Evolutionary conservation across 768 basidiomycete genomes (phyloP), one percentile per base, ranked within the genome.

Genomic region (Mycena kentingensis): DNA sequence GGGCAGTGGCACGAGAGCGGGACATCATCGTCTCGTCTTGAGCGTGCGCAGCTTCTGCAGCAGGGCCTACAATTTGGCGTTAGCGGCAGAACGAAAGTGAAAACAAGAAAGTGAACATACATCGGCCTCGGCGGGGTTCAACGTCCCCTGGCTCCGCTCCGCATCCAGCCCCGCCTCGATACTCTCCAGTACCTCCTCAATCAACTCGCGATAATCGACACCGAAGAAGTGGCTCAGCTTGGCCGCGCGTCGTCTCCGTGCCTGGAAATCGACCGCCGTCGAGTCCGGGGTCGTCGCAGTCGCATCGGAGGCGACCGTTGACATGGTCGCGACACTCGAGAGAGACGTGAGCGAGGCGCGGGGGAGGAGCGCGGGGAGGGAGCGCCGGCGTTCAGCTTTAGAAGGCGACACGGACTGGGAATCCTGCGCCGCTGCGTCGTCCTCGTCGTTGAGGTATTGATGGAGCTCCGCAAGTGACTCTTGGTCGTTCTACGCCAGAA

Each of bases 141-240:
- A 67, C 0, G 79, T 82, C 26, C 90, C 91, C 37, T 73, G 71
- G 42, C 72, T 78, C 46, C 79, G 67, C 65, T 92, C 90, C 60
- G 87, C 82, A 62, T 87, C 81, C 43, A 93, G 63, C 65, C 89
- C 75, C 54, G 72, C 79, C 68, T 92, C 90, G 61, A 93, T 86
- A 46, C 87, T 90, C 58, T 90, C 88, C 57, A 93, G 68, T 27
- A 93, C 80, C 64, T 92, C 87, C 32, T 74, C 77, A 49, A 93
- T 84, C 50, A 93, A 71, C 49, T 88, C 87, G 24, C 83, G 79
- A 67, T 93, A 92, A 66, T 90, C 80, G 35, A 92, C 91, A 21
- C 90, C 90, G 70, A 93, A 93, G 77, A 93, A 93, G 69, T 86
- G 79, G 24, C 87, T 86, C 54, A 93, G 77, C 74, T 93, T 93